These are phyloP conservation scores for Cadophora luteo-olivacea DNA, from an alignment of 2,329 filamentous ascomycete genomes.

Conservation along the genomic window DNA sequence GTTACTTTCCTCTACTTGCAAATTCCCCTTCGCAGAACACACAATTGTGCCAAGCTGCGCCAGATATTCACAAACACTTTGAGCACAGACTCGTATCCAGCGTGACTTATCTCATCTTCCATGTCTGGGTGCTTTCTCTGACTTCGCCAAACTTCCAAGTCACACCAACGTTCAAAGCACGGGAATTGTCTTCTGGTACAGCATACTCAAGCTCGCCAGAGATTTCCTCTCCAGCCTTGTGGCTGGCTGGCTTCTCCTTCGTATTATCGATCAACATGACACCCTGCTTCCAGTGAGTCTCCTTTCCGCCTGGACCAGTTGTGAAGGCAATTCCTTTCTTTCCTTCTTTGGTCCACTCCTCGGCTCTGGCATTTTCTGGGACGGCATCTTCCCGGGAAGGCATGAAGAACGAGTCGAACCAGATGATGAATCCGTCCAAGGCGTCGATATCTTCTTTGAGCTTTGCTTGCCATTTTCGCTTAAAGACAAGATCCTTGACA, in stretches of 20 bases:
- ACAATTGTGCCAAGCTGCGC: neutral
- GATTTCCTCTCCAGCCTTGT: conserved; percentile 63
- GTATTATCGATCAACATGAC: conserved; percentile 69
- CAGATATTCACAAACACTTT: neutral
- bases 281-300: conserved; percentile 92
- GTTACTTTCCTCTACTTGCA: neutral
- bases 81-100: neutral
- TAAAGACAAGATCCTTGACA: conserved; percentile 77
- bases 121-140: conserved; percentile 38
- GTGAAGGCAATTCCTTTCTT: conserved; percentile 81
- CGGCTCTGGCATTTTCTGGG: conserved; percentile 60
- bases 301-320: conserved; percentile 76
- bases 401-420: conserved; percentile 95
- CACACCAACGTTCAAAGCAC: conserved; percentile 69
- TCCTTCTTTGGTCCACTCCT: conserved; percentile 63
- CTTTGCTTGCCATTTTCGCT: conserved; percentile 67
- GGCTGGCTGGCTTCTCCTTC: conserved; percentile 52
- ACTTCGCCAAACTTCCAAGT: conserved; percentile 57
- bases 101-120: conserved; percentile 43
- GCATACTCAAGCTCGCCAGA: conserved; percentile 73
- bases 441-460: conserved; percentile 67
- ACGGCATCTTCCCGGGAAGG: conserved; percentile 58
- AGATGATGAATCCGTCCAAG: conserved; percentile 87
- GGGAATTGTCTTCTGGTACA: conserved; percentile 72
- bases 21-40: neutral